These are phyloP conservation scores for Hypoxylon sp. DNA, from an alignment of 2,329 filamentous ascomycete species.

Conservation along the genomic window DNA sequence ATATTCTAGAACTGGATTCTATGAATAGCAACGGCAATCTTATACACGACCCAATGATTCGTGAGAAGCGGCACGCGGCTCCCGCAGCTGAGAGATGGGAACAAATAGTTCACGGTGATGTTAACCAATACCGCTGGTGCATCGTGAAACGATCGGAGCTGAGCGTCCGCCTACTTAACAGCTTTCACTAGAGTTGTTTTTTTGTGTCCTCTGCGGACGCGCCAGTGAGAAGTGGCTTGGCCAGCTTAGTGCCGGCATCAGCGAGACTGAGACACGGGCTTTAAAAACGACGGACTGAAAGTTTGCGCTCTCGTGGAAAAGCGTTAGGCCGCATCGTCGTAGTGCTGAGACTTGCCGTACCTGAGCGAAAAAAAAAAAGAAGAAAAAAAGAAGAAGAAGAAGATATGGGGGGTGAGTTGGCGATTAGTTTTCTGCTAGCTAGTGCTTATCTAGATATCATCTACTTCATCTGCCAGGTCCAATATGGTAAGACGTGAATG, in stretches of 20 bases:
- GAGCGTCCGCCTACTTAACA: slow-evolving; percentile 15
- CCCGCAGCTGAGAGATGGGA: slow-evolving; percentile 7
- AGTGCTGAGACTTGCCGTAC: neutral
- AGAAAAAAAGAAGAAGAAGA: neutral
- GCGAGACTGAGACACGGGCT: slow-evolving; percentile 9
- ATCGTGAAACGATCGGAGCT: slow-evolving; percentile 23
- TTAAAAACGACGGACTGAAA: neutral
- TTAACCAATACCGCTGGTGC: slow-evolving; percentile 13
- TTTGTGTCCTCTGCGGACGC: slow-evolving; percentile 11
- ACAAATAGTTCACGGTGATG: neutral
- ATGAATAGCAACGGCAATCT: slow-evolving; percentile 23
- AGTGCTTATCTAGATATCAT: neutral
- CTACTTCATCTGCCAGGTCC: neutral
- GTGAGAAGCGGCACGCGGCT: slow-evolving; percentile 9
- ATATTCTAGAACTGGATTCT: neutral
- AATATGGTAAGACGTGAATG: neutral
- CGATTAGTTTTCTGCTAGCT: neutral
- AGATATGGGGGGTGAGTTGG: neutral
- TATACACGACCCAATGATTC: neutral
- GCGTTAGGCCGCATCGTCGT: neutral
- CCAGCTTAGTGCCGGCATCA: slow-evolving; percentile 20
- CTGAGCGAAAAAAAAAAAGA: neutral
- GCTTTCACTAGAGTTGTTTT: no score
- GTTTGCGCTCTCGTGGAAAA: neutral
- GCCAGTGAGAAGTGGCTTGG: slow-evolving; percentile 20